phyloP scores from a whole-genome alignment of 139 green algal genomes.

The Desmodesmus armatus region DNA sequence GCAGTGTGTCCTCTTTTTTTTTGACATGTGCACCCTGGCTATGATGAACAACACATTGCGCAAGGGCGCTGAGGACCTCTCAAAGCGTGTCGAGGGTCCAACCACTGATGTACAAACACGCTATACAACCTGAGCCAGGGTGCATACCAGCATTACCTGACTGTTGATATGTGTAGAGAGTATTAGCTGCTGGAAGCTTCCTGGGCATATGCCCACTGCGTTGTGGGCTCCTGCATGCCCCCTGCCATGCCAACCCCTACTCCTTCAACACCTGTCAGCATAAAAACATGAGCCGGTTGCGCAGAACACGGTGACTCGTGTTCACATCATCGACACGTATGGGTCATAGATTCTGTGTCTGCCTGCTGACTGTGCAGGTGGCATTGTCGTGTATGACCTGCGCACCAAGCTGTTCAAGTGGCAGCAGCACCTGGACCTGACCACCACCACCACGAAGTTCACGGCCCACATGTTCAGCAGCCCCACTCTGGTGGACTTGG shows the following conservation, averaged over 20 bases:
- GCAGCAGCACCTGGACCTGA: slow-evolving; percentile 94
- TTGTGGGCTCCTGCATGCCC: too few relatives aligned
- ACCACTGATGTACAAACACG: slow-evolving; percentile 26
- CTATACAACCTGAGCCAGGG: slow-evolving; percentile 21
- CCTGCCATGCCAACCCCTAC: too few relatives aligned
- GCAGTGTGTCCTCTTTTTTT: background rate
- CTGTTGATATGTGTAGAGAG: background rate
- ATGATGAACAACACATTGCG: slow-evolving; percentile 45
- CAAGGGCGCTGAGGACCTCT: slow-evolving; percentile 48
- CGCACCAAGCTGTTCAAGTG: slow-evolving; percentile 80
- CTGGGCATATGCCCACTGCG: too few relatives aligned
- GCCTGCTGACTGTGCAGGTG: slow-evolving; percentile 58
- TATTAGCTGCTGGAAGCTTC: too few relatives aligned
- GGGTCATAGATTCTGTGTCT: too few relatives aligned
- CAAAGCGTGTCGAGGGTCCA: slow-evolving; percentile 31
- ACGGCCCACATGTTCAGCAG: slow-evolving; percentile 82
- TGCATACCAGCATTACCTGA: background rate
- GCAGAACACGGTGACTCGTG: too few relatives aligned
- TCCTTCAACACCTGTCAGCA: too few relatives aligned
- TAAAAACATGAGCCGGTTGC: too few relatives aligned
- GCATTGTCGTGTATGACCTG: slow-evolving; percentile 91
- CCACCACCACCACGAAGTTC: slow-evolving; percentile 85
- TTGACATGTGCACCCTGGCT: background rate
- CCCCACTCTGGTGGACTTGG: slow-evolving; percentile 88
- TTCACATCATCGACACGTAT: too few relatives aligned